Evolutionary conservation across 306 rosid genomes (phyloP).

Genomic region (Neltuma alba): DNA sequence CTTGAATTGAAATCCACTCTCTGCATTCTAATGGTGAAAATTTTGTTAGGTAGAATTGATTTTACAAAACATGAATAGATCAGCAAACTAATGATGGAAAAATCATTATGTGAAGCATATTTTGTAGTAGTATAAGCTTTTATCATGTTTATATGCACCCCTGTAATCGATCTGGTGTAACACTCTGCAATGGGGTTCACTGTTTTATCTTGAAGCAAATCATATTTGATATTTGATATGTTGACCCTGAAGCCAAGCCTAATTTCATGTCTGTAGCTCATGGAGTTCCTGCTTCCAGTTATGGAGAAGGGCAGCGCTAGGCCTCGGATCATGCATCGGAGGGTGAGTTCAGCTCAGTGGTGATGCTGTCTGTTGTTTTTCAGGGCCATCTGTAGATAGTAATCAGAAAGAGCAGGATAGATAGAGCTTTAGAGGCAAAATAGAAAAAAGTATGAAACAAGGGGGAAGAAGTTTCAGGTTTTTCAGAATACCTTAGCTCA

Average conservation of each 20-base stretch:
- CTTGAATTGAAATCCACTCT: neutral
- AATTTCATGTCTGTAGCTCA: slow-evolving; percentile 52
- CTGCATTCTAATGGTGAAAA: neutral
- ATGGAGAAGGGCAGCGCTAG: slow-evolving; percentile 51
- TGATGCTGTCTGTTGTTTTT: slow-evolving; percentile 31
- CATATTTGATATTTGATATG: neutral
- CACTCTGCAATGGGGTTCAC: neutral
- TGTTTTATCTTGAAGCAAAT: neutral
- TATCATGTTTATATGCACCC: neutral
- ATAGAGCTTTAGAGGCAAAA: neutral
- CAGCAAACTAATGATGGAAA: neutral
- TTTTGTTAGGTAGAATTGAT: too few relatives aligned
- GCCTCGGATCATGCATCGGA: slow-evolving; percentile 36
- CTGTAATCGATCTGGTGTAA: neutral
- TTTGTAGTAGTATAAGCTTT: neutral
- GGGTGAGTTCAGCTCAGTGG: slow-evolving; percentile 55
- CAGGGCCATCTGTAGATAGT: slow-evolving; percentile 36
- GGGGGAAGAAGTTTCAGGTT: slow-evolving; percentile 2
- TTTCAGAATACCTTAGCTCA: slow-evolving; percentile 7
- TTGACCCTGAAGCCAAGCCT: slow-evolving; percentile 16
- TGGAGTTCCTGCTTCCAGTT: slow-evolving; percentile 54
- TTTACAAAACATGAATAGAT: neutral
- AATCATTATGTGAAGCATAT: neutral
- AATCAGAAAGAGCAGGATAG: neutral
- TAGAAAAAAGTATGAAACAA: neutral